These are phyloP conservation scores for Vigna mungo DNA, from an alignment of 306 rosid genomes.

Conservation along the genomic window DNA sequence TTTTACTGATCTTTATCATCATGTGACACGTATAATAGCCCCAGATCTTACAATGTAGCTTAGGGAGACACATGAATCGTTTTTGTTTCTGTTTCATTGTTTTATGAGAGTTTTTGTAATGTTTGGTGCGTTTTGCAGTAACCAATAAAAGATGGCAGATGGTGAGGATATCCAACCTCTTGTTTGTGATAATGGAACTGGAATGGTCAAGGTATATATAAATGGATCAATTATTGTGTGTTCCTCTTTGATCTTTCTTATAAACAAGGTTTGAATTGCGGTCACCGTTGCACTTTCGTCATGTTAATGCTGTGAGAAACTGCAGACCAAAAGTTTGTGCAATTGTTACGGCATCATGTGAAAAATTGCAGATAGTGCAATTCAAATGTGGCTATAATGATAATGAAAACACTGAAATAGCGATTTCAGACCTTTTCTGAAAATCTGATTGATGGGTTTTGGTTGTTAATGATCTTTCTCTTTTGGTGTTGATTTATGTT, in stretches of 20 bases:
- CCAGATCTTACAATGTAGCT: constrained; percentile 28
- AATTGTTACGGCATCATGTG: too few relatives aligned
- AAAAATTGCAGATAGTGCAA: too few relatives aligned
- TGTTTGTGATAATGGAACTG: constrained; percentile 97
- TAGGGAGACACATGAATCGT: constrained; percentile 6
- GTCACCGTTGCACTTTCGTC: not conserved
- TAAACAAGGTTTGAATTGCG: not conserved
- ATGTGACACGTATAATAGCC: not conserved
- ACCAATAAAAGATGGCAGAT: constrained; percentile 72
- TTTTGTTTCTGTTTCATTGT: constrained; percentile 9
- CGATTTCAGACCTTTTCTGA: not conserved
- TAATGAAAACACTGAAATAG: not conserved
- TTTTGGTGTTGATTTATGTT: not conserved
- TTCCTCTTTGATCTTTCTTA: constrained; percentile 13
- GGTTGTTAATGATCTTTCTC: constrained; percentile 1
- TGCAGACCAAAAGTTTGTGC: not conserved
- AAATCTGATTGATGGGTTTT: not conserved
- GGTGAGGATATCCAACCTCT: constrained; percentile 95
- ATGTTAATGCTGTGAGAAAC: not conserved
- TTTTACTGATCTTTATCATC: constrained; percentile 20
- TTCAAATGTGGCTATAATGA: not conserved
- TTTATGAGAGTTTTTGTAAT: not conserved
- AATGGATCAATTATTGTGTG: constrained; percentile 43
- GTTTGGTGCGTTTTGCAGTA: constrained; percentile 48
- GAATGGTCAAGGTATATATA: constrained; percentile 92